Evolutionary conservation across 495 filamentous ascomycete species (phyloP).

Genomic region (Aspergillus kassunensis): DNA sequence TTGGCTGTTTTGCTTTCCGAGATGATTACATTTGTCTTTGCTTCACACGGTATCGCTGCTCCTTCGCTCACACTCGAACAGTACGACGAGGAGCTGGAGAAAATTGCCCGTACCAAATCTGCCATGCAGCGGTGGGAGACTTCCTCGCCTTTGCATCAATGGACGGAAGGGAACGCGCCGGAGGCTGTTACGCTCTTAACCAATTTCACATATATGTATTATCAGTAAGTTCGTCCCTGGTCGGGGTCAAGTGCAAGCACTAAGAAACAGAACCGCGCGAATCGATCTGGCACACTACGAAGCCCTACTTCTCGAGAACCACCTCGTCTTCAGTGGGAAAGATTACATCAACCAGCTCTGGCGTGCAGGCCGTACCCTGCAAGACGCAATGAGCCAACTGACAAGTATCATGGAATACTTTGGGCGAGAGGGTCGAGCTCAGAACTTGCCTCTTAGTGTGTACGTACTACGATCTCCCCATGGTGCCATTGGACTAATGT

Average conservation of each 20-base stretch:
- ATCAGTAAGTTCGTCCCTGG: conserved; percentile 33
- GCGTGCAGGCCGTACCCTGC: conserved; percentile 20
- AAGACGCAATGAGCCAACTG: conserved; percentile 20
- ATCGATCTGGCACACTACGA: conserved; percentile 29
- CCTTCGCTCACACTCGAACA: conserved; percentile 12
- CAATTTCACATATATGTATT: conserved; percentile 49
- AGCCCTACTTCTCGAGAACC: conserved; percentile 25
- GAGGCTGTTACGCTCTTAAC: conserved; percentile 38
- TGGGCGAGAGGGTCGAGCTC: conserved; percentile 18
- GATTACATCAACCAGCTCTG: conserved; percentile 15
- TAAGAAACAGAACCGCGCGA: conserved; percentile 16
- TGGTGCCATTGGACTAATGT: background rate
- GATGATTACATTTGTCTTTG: conserved; percentile 38
- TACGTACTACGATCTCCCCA: conserved; percentile 9
- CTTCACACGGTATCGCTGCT: conserved; percentile 17
- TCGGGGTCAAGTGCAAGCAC: background rate
- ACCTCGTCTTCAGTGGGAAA: conserved; percentile 10
- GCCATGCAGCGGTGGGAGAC: conserved; percentile 23
- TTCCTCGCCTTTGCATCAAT: conserved; percentile 6
- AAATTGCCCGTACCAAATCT: conserved; percentile 15
- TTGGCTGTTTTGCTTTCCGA: conserved; percentile 45
- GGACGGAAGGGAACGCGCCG: conserved; percentile 8
- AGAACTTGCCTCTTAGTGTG: conserved; percentile 31
- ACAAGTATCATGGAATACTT: conserved; percentile 31
- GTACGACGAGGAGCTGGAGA: conserved; percentile 12